These are phyloP conservation scores for Claviceps citrina DNA, from an alignment of 2,329 filamentous ascomycete species.

Conservation along the genomic window DNA sequence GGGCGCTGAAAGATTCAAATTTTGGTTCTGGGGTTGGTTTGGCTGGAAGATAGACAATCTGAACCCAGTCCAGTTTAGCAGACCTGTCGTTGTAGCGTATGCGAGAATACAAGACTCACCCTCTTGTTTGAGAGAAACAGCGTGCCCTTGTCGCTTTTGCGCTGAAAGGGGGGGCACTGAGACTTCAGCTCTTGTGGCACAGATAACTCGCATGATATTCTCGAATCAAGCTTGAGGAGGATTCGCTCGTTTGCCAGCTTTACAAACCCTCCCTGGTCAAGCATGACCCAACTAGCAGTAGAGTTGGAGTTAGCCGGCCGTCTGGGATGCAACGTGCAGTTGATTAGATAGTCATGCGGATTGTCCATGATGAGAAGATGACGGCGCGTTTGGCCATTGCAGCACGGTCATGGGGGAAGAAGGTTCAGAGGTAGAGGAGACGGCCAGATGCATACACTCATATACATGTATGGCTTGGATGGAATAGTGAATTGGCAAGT, in stretches of 20 bases:
- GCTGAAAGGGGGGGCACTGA: slow-evolving; percentile 46
- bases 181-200: slow-evolving; percentile 48
- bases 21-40: slow-evolving; percentile 42
- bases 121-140: slow-evolving; percentile 75
- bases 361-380: slow-evolving; percentile 21
- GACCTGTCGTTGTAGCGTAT: not conserved
- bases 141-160: slow-evolving; percentile 59
- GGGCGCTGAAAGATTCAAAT: slow-evolving; percentile 78
- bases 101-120: slow-evolving; percentile 32
- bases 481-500: not conserved
- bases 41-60: slow-evolving; percentile 79
- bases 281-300: slow-evolving; percentile 72
- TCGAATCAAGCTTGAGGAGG: slow-evolving; percentile 63
- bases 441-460: not conserved
- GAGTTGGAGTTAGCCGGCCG: slow-evolving; percentile 36
- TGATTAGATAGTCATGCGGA: slow-evolving; percentile 26
- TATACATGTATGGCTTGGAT: not conserved
- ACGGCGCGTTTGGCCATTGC: not conserved
- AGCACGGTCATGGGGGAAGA: not conserved
- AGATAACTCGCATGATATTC: slow-evolving; percentile 62
- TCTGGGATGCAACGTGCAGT: slow-evolving; percentile 19
- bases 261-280: slow-evolving; percentile 64
- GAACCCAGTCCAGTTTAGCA: not conserved
- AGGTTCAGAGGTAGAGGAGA: not conserved
- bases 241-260: slow-evolving; percentile 72